These are phyloP conservation scores for Tolypocladium nubicola DNA, from an alignment of 2,329 filamentous ascomycete species.

Conservation along the genomic window DNA sequence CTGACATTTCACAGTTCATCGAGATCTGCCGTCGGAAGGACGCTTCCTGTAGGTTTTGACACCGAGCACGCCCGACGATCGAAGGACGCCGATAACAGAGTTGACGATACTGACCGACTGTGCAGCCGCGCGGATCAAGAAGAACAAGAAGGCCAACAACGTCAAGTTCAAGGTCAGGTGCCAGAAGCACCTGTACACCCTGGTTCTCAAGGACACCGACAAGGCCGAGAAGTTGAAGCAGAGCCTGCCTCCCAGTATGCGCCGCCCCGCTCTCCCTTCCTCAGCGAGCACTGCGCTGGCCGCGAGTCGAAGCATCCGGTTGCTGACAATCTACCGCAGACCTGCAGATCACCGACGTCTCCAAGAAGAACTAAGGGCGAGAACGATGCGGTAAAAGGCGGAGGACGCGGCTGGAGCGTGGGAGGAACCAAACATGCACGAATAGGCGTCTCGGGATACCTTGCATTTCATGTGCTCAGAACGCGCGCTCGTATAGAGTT, in stretches of 20 bases:
- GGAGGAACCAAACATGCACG: conserved; percentile 26
- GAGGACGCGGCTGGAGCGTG: conserved; percentile 12
- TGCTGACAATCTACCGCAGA: conserved; percentile 19
- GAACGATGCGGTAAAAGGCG: conserved; percentile 12
- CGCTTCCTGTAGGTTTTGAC: conserved; percentile 78
- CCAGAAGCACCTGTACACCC: conserved; percentile 91
- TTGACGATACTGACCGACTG: conserved; percentile 15
- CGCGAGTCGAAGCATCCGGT: background rate
- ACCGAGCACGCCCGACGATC: background rate
- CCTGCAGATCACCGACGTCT: conserved; percentile 42
- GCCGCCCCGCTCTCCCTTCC: conserved; percentile 1
- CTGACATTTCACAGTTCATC: conserved; percentile 66
- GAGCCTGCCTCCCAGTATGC: conserved; percentile 91
- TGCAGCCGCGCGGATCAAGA: conserved; percentile 85
- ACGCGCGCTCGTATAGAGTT: conserved; percentile 26
- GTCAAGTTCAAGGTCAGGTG: conserved; percentile 99
- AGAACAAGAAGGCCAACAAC: conserved; percentile 80
- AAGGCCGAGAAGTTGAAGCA: conserved; percentile 99
- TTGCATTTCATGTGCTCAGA: conserved; percentile 37
- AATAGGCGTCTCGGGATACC: conserved; percentile 46
- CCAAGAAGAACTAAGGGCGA: conserved; percentile 38
- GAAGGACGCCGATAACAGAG: background rate
- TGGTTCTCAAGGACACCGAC: conserved; percentile 95
- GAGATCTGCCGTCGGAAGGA: conserved; percentile 99
- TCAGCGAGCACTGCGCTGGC: background rate